phyloP scores from a whole-genome alignment of 257 asterid species.

The Dorcoceras hygrometricum region DNA sequence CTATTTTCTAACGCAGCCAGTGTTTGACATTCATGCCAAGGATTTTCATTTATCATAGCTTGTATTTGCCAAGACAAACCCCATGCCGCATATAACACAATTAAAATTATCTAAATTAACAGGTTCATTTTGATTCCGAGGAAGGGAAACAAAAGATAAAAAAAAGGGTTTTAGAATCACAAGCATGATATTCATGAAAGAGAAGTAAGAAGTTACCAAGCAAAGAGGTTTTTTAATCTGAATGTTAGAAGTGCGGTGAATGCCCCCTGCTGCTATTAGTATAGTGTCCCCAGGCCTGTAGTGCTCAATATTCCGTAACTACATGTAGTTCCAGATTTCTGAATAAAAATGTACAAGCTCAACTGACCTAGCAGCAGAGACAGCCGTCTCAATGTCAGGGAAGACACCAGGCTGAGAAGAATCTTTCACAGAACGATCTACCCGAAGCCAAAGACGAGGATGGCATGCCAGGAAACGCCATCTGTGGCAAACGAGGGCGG shows the following conservation, averaged over 20 bases:
- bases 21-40: neutral
- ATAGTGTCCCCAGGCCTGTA: constrained; percentile 58
- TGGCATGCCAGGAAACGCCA: constrained; percentile 97
- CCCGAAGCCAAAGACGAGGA: constrained; percentile 94
- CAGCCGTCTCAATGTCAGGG: constrained; percentile 84
- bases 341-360: constrained; percentile 22
- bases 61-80: constrained; percentile 1
- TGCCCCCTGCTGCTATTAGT: constrained; percentile 90
- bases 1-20: constrained; percentile 5
- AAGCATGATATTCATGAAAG: constrained; percentile 1
- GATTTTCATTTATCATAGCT: neutral
- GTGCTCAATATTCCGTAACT: neutral
- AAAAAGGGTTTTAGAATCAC: neutral
- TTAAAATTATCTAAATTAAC: constrained; percentile 2
- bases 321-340: neutral
- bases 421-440: constrained; percentile 74
- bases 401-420: constrained; percentile 67
- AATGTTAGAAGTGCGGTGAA: constrained; percentile 72
- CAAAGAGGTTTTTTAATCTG: constrained; percentile 91
- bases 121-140: neutral
- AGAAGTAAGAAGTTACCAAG: constrained; percentile 52
- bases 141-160: constrained; percentile 3
- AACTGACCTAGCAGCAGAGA: constrained; percentile 78
- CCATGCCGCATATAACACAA: neutral
- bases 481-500: constrained; percentile 99